These are phyloP conservation scores for Suillus discolor DNA, from an alignment of 768 basidiomycete genomes.

Conservation along the genomic window DNA sequence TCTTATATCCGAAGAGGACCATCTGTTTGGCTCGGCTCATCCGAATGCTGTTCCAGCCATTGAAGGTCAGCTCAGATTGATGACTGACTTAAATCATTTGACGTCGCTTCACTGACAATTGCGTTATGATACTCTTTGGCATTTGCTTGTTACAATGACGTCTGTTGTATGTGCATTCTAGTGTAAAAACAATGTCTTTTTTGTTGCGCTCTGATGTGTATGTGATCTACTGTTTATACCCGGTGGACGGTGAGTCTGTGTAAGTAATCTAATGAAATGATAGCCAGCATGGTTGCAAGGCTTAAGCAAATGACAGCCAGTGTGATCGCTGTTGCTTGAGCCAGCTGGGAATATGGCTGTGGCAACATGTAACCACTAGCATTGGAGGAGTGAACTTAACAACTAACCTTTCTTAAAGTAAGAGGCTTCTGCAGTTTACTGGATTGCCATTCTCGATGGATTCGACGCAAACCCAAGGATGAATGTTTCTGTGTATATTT, in stretches of 20 bases:
- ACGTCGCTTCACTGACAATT: neutral
- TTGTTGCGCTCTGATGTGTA: too few species aligned
- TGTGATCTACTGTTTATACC: neutral
- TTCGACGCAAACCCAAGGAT: neutral
- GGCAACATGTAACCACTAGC: neutral
- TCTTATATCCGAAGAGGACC: neutral
- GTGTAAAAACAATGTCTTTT: neutral
- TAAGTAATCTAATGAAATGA: neutral
- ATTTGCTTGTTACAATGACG: neutral
- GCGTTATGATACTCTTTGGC: neutral
- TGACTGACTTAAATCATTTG: neutral
- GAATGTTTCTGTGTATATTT: neutral
- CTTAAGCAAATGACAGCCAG: neutral
- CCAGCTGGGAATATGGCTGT: neutral
- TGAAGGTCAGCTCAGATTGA: neutral
- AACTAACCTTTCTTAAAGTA: neutral
- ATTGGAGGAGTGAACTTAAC: neutral
- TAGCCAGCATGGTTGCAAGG: neutral
- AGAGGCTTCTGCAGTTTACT: neutral
- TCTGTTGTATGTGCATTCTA: neutral
- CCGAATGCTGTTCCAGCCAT: neutral
- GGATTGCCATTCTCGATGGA: neutral
- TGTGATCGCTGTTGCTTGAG: neutral
- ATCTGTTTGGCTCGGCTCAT: neutral
- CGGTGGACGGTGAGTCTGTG: neutral